Evolutionary conservation across 2,329 filamentous ascomycete genomes (phyloP).

Genomic region (Chaetomium sp.): DNA sequence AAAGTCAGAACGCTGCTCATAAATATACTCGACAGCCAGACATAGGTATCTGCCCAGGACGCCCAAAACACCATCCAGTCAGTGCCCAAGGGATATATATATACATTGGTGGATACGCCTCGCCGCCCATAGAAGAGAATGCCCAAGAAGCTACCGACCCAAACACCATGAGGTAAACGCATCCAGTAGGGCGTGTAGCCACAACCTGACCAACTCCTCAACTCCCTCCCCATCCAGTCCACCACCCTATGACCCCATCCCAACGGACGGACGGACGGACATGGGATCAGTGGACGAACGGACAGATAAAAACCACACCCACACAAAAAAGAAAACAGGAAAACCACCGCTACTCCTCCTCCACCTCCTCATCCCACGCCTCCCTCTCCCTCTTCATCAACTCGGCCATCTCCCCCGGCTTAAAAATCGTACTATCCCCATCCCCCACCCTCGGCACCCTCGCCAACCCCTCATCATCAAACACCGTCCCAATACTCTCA

Average conservation of each 20-base stretch:
- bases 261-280: not conserved
- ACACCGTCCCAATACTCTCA: conserved; percentile 85
- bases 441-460: conserved; percentile 70
- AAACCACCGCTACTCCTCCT: conserved; percentile 47
- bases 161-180: not conserved
- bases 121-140: not conserved
- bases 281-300: too few species aligned
- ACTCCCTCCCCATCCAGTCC: not conserved
- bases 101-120: not conserved
- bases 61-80: not conserved
- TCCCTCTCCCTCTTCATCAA: conserved; percentile 76
- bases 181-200: not conserved
- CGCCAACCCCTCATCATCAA: conserved; percentile 77
- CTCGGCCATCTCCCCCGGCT: conserved; percentile 69
- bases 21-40: not conserved
- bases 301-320: too few species aligned
- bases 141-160: not conserved
- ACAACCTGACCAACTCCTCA: not conserved
- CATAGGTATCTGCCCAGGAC: not conserved
- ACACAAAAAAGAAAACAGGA: too few species aligned
- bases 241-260: not conserved
- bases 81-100: not conserved
- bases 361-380: conserved; percentile 78
- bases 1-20: not conserved
- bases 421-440: conserved; percentile 71